Conservation (phyloP, 73 alveolate genomes). For the Diophrys appendiculata region DNA sequence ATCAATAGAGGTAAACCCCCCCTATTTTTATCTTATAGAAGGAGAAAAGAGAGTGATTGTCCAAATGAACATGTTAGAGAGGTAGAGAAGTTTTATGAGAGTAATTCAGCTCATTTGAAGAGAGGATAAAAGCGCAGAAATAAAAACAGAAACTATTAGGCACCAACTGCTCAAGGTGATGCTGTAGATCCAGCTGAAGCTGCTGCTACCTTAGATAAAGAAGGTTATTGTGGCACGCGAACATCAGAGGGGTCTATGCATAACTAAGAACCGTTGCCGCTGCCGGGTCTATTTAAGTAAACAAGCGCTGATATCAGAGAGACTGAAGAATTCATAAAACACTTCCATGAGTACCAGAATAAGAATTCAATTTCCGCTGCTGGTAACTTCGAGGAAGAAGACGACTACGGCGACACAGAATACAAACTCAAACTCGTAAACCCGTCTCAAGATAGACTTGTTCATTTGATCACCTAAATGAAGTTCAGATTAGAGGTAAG, state of each 20-base stretch:
- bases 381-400: conserved; percentile 64
- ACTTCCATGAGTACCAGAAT: background rate
- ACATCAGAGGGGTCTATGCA: too few species aligned
- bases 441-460: conserved; percentile 74
- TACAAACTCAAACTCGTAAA: conserved; percentile 88
- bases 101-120: background rate
- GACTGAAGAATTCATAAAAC: background rate
- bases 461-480: conserved; percentile 91
- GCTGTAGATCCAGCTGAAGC: too few species aligned
- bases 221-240: too few species aligned
- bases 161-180: too few species aligned
- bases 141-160: background rate
- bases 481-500: conserved; percentile 72
- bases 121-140: background rate
- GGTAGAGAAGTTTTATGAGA: too few species aligned
- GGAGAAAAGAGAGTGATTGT: too few species aligned
- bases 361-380: background rate
- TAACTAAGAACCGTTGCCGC: too few species aligned
- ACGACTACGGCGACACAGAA: conserved; percentile 92
- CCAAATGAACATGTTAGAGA: too few species aligned
- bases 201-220: too few species aligned
- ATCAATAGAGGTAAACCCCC: too few species aligned
- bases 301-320: background rate
- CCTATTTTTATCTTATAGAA: too few species aligned
- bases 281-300: background rate